phyloP scores from a whole-genome alignment of 495 filamentous ascomycete genomes.

The Elaphomyces granulatus region DNA sequence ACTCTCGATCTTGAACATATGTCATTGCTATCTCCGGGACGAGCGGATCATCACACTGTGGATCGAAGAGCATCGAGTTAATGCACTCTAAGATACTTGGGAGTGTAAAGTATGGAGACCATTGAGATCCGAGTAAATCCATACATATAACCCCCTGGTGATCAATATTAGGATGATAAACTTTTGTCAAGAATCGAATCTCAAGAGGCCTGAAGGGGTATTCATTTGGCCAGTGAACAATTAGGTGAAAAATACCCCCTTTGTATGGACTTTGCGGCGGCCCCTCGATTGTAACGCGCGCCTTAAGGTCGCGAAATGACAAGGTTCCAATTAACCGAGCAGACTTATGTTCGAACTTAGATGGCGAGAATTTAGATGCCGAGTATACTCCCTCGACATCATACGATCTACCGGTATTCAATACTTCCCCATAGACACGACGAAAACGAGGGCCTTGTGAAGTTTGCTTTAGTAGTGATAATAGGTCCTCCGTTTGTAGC shows the following conservation, averaged over 20 bases:
- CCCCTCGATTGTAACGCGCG: constrained; percentile 87
- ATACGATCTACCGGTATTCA: not conserved
- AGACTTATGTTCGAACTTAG: not conserved
- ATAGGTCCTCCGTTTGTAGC: no score
- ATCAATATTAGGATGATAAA: constrained; percentile 94
- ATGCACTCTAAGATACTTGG: not conserved
- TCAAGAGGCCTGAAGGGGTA: constrained; percentile 98
- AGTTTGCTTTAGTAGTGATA: not conserved
- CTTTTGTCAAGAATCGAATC: constrained; percentile 94
- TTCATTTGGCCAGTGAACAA: constrained; percentile 95
- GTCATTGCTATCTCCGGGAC: not conserved
- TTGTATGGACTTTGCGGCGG: constrained; percentile 91
- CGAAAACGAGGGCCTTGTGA: not conserved
- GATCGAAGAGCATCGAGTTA: no score
- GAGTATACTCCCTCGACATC: not conserved
- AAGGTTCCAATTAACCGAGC: constrained; percentile 84
- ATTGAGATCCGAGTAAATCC: constrained; percentile 48
- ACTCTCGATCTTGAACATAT: not conserved
- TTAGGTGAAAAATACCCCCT: constrained; percentile 92
- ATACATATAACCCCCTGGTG: constrained; percentile 91
- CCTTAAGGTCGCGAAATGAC: no score
- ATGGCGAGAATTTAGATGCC: not conserved
- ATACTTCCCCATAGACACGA: no score
- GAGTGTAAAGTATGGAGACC: not conserved
- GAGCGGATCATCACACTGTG: not conserved